These are phyloP conservation scores for Boehmeria nivea DNA, from an alignment of 306 rosid species.

Conservation along the genomic window DNA sequence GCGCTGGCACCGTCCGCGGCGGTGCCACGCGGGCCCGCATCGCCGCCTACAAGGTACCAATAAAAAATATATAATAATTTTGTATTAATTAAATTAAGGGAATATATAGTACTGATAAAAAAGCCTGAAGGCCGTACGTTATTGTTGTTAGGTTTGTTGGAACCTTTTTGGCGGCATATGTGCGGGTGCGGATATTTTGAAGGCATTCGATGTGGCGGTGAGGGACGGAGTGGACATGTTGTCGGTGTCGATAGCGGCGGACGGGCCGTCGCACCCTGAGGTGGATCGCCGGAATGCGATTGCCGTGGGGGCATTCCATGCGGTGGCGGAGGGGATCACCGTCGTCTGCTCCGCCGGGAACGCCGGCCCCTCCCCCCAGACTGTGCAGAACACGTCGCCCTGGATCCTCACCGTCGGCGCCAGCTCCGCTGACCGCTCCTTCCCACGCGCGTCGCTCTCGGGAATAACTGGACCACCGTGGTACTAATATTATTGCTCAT, in stretches of 20 bases:
- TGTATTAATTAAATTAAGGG: no score
- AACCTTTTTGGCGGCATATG: conserved; percentile 24
- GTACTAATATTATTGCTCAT: conserved; percentile 15
- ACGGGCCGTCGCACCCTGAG: conserved; percentile 28
- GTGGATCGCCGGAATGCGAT: conserved; percentile 28
- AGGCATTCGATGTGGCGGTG: conserved; percentile 42
- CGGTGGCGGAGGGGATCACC: conserved; percentile 36
- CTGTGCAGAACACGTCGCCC: conserved; percentile 37
- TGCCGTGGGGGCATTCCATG: conserved; percentile 44
- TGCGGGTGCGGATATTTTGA: conserved; percentile 37
- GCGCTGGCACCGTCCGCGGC: conserved; percentile 36
- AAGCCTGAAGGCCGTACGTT: no score
- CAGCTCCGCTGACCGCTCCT: conserved; percentile 40
- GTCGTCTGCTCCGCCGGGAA: conserved; percentile 42
- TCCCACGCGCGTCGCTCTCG: conserved; percentile 37
- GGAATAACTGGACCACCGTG: conserved; percentile 38
- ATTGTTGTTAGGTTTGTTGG: conserved; percentile 35
- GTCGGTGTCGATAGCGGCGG: conserved; percentile 34
- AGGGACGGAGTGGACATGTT: conserved; percentile 50
- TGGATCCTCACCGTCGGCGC: conserved; percentile 48
- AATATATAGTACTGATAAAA: no score
- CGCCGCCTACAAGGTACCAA: conserved; percentile 33
- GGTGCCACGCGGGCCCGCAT: conserved; percentile 46
- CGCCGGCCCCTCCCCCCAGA: conserved; percentile 33
- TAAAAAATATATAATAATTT: no score